Conservation (phyloP, 208 protist genomes). For the Herpetomonas tarakana region DNA sequence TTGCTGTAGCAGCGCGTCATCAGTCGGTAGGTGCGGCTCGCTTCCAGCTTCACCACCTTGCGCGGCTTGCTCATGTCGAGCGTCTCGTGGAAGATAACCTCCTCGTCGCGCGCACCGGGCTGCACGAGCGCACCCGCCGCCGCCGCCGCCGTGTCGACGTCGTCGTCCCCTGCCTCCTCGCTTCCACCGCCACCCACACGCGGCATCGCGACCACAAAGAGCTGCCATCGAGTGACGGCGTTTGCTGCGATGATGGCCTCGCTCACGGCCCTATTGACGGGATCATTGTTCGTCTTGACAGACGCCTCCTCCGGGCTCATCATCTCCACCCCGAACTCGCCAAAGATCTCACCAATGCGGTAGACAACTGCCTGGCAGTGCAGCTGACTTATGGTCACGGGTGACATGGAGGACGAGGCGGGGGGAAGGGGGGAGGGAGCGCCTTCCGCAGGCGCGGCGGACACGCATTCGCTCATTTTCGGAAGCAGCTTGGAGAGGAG, state of each 20-base stretch:
- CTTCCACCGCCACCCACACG: neutral
- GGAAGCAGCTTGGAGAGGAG: no score
- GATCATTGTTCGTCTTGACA: neutral
- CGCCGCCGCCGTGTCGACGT: slow-evolving; percentile 3
- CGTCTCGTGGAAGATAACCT: slow-evolving; percentile 37
- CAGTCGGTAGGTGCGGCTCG: slow-evolving; percentile 49
- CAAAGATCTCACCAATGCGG: slow-evolving; percentile 85
- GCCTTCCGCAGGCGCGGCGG: no score
- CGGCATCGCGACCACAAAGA: slow-evolving; percentile 33
- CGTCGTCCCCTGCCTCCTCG: neutral
- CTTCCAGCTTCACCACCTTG: slow-evolving; percentile 83
- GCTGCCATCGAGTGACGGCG: slow-evolving; percentile 61
- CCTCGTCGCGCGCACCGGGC: slow-evolving; percentile 10
- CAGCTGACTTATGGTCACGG: slow-evolving; percentile 18
- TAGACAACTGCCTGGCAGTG: slow-evolving; percentile 81
- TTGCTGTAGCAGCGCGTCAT: slow-evolving; percentile 53
- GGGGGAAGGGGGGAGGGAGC: neutral
- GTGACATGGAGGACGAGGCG: neutral
- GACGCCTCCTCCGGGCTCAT: slow-evolving; percentile 1
- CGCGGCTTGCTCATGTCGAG: slow-evolving; percentile 35
- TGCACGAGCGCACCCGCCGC: slow-evolving; percentile 12
- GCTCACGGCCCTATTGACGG: slow-evolving; percentile 4
- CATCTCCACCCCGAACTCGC: slow-evolving; percentile 77
- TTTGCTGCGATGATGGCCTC: neutral
- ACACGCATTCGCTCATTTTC: neutral